Evolutionary conservation across 257 asterid genomes (phyloP), one percentile per base, ranked within the genome.

Genomic region (Salvia splendens): DNA sequence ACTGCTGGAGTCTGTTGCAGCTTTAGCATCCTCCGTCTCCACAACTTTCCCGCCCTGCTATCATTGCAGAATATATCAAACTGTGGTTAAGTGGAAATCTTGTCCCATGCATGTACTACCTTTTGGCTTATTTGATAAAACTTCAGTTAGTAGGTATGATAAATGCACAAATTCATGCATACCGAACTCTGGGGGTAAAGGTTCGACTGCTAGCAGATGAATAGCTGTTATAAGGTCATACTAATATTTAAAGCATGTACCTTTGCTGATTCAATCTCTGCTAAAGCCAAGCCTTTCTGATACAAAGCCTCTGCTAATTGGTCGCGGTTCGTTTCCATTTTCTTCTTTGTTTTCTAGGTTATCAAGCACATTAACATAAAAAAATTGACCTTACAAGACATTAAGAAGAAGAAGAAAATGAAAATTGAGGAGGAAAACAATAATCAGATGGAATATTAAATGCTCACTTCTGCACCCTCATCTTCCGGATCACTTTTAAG

Each of bases 291-390:
- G 68, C 98, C 96, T 78, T 85, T 88, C 80, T 93, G 97, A 72
- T 85, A 93, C 65, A 93, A 84, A 52, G 98, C 96, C 77, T 93
- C 97, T 11, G 94, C 85, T 77, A 93, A 79, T 72, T 88, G 97
- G 75, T 88, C 97, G 46, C 89, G 90, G 52, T 85, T 84, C 43
- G 85, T 72, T 68, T 90, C 96, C 97, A 89, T 85, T 78, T 83
- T 86, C 92, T 88, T 89, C 89, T 86, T 93, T 76, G 40, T 70
- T 77, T 74, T 85, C 98, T 93, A 73, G 51, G 73, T 61, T 47
- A 76, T 56, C 61, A 75, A 73, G 65, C 56, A 72, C 33, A 64
- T 33, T 20, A 56, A 68, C 78, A 69, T 57, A 76, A 73, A 24
- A 65, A 46, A 16, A 24, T 64, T 48, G 45, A 40, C 62, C 55